phyloP scores from a whole-genome alignment of 805 yeast genomes.

The Wickerhamomyces silvicola region DNA sequence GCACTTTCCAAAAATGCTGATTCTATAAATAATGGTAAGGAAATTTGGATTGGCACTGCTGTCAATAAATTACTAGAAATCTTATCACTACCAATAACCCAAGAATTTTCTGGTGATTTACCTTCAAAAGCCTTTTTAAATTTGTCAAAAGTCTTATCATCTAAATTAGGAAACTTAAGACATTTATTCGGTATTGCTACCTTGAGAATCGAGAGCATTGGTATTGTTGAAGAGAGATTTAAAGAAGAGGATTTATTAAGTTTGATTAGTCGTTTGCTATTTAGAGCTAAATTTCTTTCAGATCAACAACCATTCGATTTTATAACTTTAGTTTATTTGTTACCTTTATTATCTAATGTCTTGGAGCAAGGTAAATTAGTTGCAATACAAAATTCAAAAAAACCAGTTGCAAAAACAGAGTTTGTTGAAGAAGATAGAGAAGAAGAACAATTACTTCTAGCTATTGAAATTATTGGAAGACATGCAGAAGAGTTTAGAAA shows the following conservation, averaged over 20 bases:
- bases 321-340: conserved; percentile 59
- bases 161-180: conserved; percentile 45
- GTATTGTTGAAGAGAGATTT: conserved; percentile 38
- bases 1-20: conserved; percentile 46
- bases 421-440: conserved; percentile 79
- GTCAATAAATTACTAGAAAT: conserved; percentile 42
- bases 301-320: conserved; percentile 69
- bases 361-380: conserved; percentile 58
- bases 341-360: conserved; percentile 69
- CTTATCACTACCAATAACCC: conserved; percentile 28
- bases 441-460: conserved; percentile 77
- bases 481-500: conserved; percentile 68
- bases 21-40: conserved; percentile 56
- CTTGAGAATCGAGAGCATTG: conserved; percentile 47
- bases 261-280: conserved; percentile 59
- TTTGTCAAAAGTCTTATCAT: conserved; percentile 45
- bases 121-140: conserved; percentile 47
- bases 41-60: conserved; percentile 69
- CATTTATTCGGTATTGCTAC: conserved; percentile 63
- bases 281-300: conserved; percentile 65
- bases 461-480: conserved; percentile 65
- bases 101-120: conserved; percentile 33
- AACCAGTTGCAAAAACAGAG: conserved; percentile 51
- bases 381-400: conserved; percentile 46
- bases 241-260: conserved; percentile 47